These are phyloP conservation scores for Aspergillus piperis DNA, from an alignment of 2,329 filamentous ascomycete genomes.

Conservation along the genomic window DNA sequence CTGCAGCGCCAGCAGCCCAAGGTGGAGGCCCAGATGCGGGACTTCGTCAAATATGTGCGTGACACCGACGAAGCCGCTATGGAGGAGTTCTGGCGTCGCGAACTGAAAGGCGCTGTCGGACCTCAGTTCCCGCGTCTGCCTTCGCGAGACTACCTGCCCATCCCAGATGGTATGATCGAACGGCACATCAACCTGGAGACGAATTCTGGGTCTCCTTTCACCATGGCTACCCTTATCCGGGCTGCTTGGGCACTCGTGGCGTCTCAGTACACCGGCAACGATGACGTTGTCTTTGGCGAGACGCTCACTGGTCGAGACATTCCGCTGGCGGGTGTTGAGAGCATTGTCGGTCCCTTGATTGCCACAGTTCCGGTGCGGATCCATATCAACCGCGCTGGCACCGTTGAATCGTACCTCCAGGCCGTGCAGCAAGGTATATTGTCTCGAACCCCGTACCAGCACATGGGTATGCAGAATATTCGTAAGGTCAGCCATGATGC, in stretches of 20 bases:
- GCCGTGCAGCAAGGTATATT: conserved; percentile 34
- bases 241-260: conserved; percentile 52
- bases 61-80: conserved; percentile 44
- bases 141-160: conserved; percentile 49
- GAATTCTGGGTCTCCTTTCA: conserved; percentile 35
- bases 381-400: conserved; percentile 30
- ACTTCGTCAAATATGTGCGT: conserved; percentile 53
- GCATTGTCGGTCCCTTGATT: conserved; percentile 53
- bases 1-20: conserved; percentile 24
- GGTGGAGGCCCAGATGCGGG: conserved; percentile 40
- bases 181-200: conserved; percentile 39
- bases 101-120: conserved; percentile 48
- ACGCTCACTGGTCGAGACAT: conserved; percentile 53
- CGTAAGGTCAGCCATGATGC: conserved; percentile 44
- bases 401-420: conserved; percentile 33
- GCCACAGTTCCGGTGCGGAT: conserved; percentile 53
- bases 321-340: conserved; percentile 47
- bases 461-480: conserved; percentile 54
- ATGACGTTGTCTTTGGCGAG: conserved; percentile 53
- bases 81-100: conserved; percentile 51
- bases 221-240: conserved; percentile 51
- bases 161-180: conserved; percentile 48
- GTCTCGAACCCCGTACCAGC: conserved; percentile 49
- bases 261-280: conserved; percentile 46
- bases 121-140: conserved; percentile 55